A percentile compares a stretch with the other conserved stretches of the same genome.
phyloP scores from a whole-genome alignment of 257 asterid genomes.

The Nicotiana undulata region DNA sequence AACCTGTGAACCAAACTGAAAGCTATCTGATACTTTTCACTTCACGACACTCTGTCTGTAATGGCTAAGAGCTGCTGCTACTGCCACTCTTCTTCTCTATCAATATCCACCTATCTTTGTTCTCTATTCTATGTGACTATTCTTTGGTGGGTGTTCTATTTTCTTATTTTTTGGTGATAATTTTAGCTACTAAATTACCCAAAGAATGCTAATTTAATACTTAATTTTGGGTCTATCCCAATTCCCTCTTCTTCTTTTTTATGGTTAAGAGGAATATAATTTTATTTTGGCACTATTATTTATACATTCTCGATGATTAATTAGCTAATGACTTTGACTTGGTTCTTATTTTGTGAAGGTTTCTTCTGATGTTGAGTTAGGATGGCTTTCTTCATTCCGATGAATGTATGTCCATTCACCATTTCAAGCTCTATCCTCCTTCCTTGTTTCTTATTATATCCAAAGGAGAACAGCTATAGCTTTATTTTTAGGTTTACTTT shows the following conservation, averaged over 20 bases:
- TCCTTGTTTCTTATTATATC: not conserved
- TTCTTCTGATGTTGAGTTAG: not conserved
- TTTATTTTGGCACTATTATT: not conserved
- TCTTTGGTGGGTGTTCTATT: not conserved
- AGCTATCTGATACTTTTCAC: not conserved
- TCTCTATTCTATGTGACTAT: no score
- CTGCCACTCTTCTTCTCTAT: not conserved
- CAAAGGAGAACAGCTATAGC: not conserved
- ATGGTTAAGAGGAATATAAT: not conserved
- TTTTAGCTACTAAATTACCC: not conserved
- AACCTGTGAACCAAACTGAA: not conserved
- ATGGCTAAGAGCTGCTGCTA: not conserved
- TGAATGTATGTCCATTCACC: conserved; percentile 20
- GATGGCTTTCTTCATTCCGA: conserved; percentile 9
- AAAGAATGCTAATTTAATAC: not conserved
- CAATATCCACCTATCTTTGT: no score
- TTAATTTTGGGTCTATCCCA: not conserved
- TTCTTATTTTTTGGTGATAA: not conserved
- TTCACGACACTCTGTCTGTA: no score
- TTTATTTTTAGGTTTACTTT: not conserved
- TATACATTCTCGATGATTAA: not conserved
- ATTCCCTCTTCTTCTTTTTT: not conserved
- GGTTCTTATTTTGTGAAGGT: no score
- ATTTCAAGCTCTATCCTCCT: conserved; percentile 16
- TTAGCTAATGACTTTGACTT: not conserved